A percentile compares a stretch with the other conserved stretches of the same genome.
phyloP scores from a whole-genome alignment of 2,329 filamentous ascomycete genomes.

The Cordyceps fumosorosea region DNA sequence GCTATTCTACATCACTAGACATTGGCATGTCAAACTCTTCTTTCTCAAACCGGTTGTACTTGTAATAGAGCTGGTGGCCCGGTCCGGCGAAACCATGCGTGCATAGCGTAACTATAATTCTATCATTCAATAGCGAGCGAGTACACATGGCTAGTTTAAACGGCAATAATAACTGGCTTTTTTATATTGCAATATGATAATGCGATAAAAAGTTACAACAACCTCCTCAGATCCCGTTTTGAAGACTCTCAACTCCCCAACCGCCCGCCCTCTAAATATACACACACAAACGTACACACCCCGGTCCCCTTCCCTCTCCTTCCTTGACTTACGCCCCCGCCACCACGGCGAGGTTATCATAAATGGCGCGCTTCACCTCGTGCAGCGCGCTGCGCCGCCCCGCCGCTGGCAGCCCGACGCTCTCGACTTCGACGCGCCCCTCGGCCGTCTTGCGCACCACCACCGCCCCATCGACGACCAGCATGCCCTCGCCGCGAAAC shows the following conservation, averaged over 20 bases:
- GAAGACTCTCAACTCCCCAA: not conserved
- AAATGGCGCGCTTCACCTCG: conserved; percentile 84
- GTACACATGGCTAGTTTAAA: too few species aligned
- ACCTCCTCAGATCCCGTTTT: not conserved
- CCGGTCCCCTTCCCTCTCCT: conserved; percentile 18
- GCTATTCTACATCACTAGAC: not conserved
- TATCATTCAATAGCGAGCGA: not conserved
- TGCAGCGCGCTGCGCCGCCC: conserved; percentile 63
- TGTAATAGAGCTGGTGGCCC: not conserved
- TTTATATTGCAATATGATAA: not conserved
- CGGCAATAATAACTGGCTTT: not conserved
- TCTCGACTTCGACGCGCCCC: conserved; percentile 85
- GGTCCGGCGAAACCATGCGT: not conserved
- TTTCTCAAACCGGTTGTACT: not conserved
- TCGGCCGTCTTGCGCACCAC: conserved; percentile 82
- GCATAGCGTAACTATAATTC: not conserved
- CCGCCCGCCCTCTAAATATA: not conserved
- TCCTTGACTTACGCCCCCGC: conserved; percentile 53
- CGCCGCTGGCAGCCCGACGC: conserved; percentile 45
- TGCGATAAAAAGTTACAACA: not conserved
- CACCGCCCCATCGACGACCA: conserved; percentile 82
- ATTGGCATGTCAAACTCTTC: not conserved
- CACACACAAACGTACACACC: conserved; percentile 2
- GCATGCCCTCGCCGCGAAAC: conserved; percentile 85
- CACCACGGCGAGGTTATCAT: conserved; percentile 88